phyloP scores from a whole-genome alignment of 148 eudicot species.

The Diospyros kaki region DNA sequence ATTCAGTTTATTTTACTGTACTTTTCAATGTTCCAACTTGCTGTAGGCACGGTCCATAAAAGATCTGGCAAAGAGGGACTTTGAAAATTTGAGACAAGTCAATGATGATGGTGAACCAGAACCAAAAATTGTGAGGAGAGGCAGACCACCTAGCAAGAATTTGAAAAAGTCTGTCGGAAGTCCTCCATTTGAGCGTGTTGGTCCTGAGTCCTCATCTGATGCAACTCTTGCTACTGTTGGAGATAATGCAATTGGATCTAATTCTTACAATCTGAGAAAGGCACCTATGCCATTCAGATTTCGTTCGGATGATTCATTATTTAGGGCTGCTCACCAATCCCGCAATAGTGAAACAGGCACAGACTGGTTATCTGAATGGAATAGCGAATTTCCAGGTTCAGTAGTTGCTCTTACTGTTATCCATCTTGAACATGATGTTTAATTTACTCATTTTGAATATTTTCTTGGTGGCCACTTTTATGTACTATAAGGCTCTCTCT shows the following conservation, averaged over 20 bases:
- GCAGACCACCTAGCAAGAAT: constrained; percentile 77
- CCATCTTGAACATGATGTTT: not conserved
- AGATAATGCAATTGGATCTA: constrained; percentile 47
- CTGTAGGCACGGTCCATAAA: constrained; percentile 73
- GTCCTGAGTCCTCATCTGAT: constrained; percentile 46
- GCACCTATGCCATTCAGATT: constrained; percentile 45
- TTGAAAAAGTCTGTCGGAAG: constrained; percentile 48
- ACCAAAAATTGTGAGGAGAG: constrained; percentile 67
- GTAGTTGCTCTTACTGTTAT: not conserved
- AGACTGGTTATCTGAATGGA: constrained; percentile 37
- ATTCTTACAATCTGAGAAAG: constrained; percentile 61
- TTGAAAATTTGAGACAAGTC: constrained; percentile 64
- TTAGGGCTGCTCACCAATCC: constrained; percentile 34
- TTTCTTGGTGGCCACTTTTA: not conserved
- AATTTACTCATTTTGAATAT: not conserved
- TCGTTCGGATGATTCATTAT: constrained; percentile 37
- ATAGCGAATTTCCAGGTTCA: constrained; percentile 59
- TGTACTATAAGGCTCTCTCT: constrained; percentile 1
- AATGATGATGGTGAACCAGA: constrained; percentile 60
- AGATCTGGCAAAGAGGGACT: constrained; percentile 74
- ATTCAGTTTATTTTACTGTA: not conserved
- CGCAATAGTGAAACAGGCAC: constrained; percentile 47
- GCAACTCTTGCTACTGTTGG: constrained; percentile 51
- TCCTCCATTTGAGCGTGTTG: constrained; percentile 49
- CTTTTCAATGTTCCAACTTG: not conserved